Conservation (phyloP, 1,284 basidiomycete species). For the Cryptococcus depauperatus region DNA sequence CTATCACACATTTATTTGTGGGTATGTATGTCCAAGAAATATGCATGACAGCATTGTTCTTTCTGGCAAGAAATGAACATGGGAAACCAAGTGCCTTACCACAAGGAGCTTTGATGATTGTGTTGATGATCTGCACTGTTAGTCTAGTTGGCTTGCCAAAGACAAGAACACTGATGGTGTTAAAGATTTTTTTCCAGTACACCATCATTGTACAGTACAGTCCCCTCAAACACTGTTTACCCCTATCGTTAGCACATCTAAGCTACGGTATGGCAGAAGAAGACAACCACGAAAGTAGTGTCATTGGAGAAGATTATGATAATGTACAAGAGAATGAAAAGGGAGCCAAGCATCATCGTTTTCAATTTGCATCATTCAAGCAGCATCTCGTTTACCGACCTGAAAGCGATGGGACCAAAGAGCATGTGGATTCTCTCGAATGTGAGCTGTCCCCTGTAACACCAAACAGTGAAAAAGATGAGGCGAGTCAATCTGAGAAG, state of each 20-base stretch:
- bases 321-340: background rate
- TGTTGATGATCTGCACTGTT: slow-evolving; percentile 71
- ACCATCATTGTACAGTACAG: slow-evolving; percentile 56
- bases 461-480: background rate
- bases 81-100: slow-evolving; percentile 54
- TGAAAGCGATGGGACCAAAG: no score
- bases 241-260: slow-evolving; percentile 66
- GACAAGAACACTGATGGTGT: background rate
- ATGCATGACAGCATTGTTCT: slow-evolving; percentile 76
- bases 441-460: background rate
- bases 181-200: slow-evolving; percentile 58
- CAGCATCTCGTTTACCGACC: no score
- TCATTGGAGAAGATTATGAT: slow-evolving; percentile 18
- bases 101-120: slow-evolving; percentile 71
- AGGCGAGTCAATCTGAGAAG: background rate
- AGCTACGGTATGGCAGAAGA: slow-evolving; percentile 49
- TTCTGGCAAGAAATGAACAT: slow-evolving; percentile 59
- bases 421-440: background rate
- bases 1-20: slow-evolving; percentile 83
- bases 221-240: slow-evolving; percentile 56
- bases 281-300: slow-evolving; percentile 18
- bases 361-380: background rate
- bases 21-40: slow-evolving; percentile 76
- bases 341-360: background rate
- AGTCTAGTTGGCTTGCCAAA: slow-evolving; percentile 25